Evolutionary conservation across 1,284 basidiomycete genomes (phyloP), one percentile per base, ranked within the genome.

Genomic region (Takashimella koratensis): DNA sequence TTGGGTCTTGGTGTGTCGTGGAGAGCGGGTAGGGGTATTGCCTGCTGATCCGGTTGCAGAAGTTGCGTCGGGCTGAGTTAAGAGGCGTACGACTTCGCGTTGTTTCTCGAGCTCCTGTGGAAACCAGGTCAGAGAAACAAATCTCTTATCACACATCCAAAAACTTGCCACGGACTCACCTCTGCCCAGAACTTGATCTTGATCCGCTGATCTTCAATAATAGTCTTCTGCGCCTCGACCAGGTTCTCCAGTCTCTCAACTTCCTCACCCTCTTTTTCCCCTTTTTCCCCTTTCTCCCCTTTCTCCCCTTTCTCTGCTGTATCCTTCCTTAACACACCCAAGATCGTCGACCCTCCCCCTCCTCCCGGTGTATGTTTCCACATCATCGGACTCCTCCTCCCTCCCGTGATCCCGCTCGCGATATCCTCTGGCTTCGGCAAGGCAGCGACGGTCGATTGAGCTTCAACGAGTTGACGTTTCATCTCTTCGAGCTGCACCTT

Each of bases 181-280:
- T 63, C 63, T n/a, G 66, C 59, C 73, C 73, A 76, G 39, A 63
- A 55, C 46, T 62, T 58, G 36, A 76, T 72, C 64, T 72, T 74
- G 55, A 62, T 62, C 48, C 67, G 57, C 57, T 75, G 67, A 47
- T 74, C 71, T 11, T 67, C 66, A 26, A 75, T 75, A 23, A 74
- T 59, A 3, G 52, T 62, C 56, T 71, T 64, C 54, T 74, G 70
- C 20, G 65, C 63, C 26, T 68, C 66, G 25, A 76, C 65, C 10
- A 75, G 66, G 58, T 67, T 72, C 56, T 74, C 73, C 50, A 75
- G 60, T 43, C 63, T 50, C 13, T 67, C 64, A 42, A 74, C 66
- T 51, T 74, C 68, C 16, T 68, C 70, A 2, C 40, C 43, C 19
- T 69, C 67, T 26, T 52, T 56, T 6, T 42, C 48, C 24, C 43